Evolutionary conservation across 306 rosid genomes (phyloP).

Genomic region (Mimosa bimucronata): DNA sequence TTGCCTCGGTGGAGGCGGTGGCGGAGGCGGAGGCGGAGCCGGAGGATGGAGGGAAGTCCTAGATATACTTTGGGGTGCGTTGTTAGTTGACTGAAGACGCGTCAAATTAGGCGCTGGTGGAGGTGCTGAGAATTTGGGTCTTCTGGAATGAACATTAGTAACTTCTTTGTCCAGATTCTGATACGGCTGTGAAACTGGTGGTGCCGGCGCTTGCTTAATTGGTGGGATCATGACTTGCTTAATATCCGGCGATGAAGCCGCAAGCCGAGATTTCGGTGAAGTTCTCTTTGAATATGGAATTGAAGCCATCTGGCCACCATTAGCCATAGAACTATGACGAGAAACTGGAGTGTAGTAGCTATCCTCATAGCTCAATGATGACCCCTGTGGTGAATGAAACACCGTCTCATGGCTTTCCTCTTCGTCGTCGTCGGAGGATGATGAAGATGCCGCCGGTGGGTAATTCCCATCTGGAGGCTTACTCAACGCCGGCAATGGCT

Average conservation of each 20-base stretch:
- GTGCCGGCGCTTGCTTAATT: constrained; percentile 42
- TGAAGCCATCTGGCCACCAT: constrained; percentile 47
- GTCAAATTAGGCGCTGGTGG: constrained; percentile 70
- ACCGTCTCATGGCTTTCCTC: constrained; percentile 67
- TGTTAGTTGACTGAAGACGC: constrained; percentile 61
- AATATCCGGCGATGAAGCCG: constrained; percentile 53
- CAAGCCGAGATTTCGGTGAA: constrained; percentile 72
- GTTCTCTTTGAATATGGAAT: constrained; percentile 76
- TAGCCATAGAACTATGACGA: constrained; percentile 53
- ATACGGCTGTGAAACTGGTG: constrained; percentile 35
- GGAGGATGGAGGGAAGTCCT: constrained; percentile 37
- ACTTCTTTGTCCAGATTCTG: constrained; percentile 26
- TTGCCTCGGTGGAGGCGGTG: constrained; percentile 40
- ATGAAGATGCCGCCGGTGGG: constrained; percentile 49
- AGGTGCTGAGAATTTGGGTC: constrained; percentile 72
- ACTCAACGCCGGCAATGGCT: constrained; percentile 81
- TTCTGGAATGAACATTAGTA: constrained; percentile 39
- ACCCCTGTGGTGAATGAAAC: constrained; percentile 79
- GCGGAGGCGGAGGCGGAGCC: constrained; percentile 24
- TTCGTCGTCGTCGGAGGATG: constrained; percentile 53
- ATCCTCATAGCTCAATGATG: constrained; percentile 66
- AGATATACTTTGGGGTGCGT: constrained; percentile 26
- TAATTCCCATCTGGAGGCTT: constrained; percentile 49
- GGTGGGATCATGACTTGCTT: constrained; percentile 49
- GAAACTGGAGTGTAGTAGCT: constrained; percentile 72